These are phyloP conservation scores for Backusella australiensis DNA, from an alignment of 192 early-diverging fungal genomes.

Conservation along the genomic window DNA sequence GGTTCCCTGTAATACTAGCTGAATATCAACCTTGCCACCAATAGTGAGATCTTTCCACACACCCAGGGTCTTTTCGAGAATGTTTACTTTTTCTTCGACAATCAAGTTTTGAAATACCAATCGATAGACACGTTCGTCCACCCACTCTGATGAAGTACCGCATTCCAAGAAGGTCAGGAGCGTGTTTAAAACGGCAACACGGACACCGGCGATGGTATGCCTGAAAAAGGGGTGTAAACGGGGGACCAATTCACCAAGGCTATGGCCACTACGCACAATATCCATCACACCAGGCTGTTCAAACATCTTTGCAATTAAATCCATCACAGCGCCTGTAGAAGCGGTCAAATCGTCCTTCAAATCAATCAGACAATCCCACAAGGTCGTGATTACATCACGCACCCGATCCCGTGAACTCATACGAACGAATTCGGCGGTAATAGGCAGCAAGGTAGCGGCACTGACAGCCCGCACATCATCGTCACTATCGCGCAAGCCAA, in stretches of 20 bases:
- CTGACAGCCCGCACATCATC: slow-evolving; percentile 95
- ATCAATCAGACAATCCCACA: slow-evolving; percentile 90
- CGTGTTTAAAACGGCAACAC: slow-evolving; percentile 79
- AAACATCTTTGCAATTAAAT: slow-evolving; percentile 84
- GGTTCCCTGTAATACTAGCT: slow-evolving; percentile 30
- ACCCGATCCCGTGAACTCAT: slow-evolving; percentile 63
- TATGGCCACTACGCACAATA: slow-evolving; percentile 44
- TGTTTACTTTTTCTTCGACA: slow-evolving; percentile 75
- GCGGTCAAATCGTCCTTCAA: slow-evolving; percentile 91
- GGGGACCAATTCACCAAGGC: slow-evolving; percentile 73
- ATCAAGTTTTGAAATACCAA: slow-evolving; percentile 91
- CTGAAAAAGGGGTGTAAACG: slow-evolving; percentile 93
- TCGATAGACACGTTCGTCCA: slow-evolving; percentile 69
- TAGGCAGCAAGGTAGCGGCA: slow-evolving; percentile 85
- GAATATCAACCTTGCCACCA: slow-evolving; percentile 13
- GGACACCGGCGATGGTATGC: slow-evolving; percentile 84
- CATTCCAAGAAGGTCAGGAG: slow-evolving; percentile 69
- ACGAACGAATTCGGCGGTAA: slow-evolving; percentile 74
- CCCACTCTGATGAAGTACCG: slow-evolving; percentile 54
- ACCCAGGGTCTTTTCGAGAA: slow-evolving; percentile 54
- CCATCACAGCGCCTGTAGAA: slow-evolving; percentile 90
- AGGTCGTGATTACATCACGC: slow-evolving; percentile 67
- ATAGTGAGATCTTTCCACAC: slow-evolving; percentile 67
- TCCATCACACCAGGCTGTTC: slow-evolving; percentile 55
- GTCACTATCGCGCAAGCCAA: slow-evolving; percentile 82